Base-by-base conservation (phyloP, 495 filamentous ascomycete genomes). In the Penicillium crystallinum region DNA sequence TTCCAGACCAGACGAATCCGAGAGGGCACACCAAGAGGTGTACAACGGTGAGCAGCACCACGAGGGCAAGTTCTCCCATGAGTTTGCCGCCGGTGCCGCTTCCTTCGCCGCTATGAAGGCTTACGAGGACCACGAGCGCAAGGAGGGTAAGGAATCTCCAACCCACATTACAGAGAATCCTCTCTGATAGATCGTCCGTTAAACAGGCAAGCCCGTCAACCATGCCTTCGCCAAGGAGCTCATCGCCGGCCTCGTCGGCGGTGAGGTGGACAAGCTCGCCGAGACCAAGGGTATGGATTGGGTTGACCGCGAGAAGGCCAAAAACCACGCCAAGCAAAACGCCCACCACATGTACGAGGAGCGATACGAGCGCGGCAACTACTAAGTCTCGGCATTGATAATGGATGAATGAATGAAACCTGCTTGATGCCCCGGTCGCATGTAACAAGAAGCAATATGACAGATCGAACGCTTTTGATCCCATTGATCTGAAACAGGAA, bases 21-120 rank as follows among this genome's bases (percentile, higher is more conserved):
- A 82, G 42, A 56, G 80, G 22, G 70, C 80, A 53, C 85, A 87
- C 71, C 65, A 81, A 52, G 52, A 84, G 61, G 72, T 88, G 63
- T 84, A 89, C 71, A 67, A 72, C 34, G 58, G 63, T 25, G 35
- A 70, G 46, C 48, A 72, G 43, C 77, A 50, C 21, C 48, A 87
- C 74, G 62, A 89, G 68, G 74, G 77, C 63, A 78, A 81, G 63
- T 69, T 89, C 63, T 80, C 79, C 56, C 88, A 91, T 69, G 87
- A 91, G 70, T 63, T 88, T 33, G 62, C 90, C 46, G 86, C 84
- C 61, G 87, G 87, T 42, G 89, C 81, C 40, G 88, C 87, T 42
- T 82, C 87, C 53, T 91, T 91, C 62, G 87, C 81, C 56, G 88
- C 80, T 52, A 85, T 93, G 79, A 89, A 90, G 77, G 71, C 82